Evolutionary conservation across 805 yeast species (phyloP).

Genomic region (Metschnikowia henanensis): DNA sequence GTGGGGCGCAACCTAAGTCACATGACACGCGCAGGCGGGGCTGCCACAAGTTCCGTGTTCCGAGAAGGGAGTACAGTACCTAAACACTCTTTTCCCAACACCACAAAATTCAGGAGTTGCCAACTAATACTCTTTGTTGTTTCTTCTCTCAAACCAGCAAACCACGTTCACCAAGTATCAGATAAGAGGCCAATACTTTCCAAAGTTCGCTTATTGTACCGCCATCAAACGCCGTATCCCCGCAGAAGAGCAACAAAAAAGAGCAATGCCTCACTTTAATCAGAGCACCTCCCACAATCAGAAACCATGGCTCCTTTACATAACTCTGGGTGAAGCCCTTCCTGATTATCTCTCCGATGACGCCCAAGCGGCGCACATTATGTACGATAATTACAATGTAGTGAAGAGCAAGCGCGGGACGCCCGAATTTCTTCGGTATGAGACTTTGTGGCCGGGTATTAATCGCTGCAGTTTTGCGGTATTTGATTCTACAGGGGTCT

Average conservation of each 20-base stretch:
- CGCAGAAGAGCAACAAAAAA: too few species aligned
- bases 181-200: too few species aligned
- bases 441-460: constrained; percentile 2
- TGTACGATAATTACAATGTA: constrained; percentile 1
- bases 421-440: not conserved
- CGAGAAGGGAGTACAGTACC: too few species aligned
- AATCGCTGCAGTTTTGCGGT: constrained; percentile 1
- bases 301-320: constrained; percentile 3
- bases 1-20: constrained; percentile 7
- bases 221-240: too few species aligned
- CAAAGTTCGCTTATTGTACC: too few species aligned
- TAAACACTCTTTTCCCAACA: too few species aligned
- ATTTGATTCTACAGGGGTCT: not conserved
- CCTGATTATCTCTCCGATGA: constrained; percentile 3
- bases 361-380: constrained; percentile 4
- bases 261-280: not conserved
- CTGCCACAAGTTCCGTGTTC: too few species aligned
- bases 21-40: not conserved
- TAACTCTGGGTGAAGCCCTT: not conserved
- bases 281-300: not conserved
- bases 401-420: not conserved
- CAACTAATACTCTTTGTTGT: too few species aligned
- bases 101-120: too few species aligned
- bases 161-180: too few species aligned
- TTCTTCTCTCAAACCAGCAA: too few species aligned